Evolutionary conservation across 2,329 filamentous ascomycete genomes (phyloP).

Genomic region (Fusarium anguioides): DNA sequence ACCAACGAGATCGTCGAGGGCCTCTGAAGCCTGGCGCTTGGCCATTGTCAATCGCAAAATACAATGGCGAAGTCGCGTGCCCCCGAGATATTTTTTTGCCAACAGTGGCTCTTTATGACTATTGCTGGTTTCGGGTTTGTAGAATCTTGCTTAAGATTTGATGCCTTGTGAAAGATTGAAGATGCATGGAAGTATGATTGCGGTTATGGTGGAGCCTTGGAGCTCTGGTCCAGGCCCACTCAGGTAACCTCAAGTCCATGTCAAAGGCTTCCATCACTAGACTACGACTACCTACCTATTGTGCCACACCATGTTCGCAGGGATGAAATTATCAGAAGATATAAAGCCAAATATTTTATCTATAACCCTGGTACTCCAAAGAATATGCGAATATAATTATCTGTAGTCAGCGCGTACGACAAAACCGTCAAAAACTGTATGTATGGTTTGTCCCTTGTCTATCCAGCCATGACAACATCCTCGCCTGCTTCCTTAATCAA

Average conservation of each 20-base stretch:
- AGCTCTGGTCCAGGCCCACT: conserved; percentile 26
- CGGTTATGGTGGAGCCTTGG: conserved; percentile 35
- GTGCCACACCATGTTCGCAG: background rate
- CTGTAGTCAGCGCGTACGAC: conserved; percentile 2
- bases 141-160: conserved; percentile 23
- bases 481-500: conserved; percentile 50
- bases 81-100: background rate
- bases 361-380: conserved; percentile 37
- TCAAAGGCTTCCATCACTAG: background rate
- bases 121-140: background rate
- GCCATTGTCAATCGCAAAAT: conserved; percentile 49
- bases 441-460: conserved; percentile 16
- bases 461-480: conserved; percentile 57
- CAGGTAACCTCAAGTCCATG: background rate
- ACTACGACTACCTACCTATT: too few relatives aligned
- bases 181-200: conserved; percentile 15
- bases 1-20: conserved; percentile 66
- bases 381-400: conserved; percentile 18
- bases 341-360: conserved; percentile 23
- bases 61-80: background rate
- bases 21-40: conserved; percentile 70
- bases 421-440: conserved; percentile 9
- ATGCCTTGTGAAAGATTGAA: conserved; percentile 31
- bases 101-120: background rate
- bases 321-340: background rate